Evolutionary conservation across 2,329 filamentous ascomycete species (phyloP), one percentile per base, ranked within the genome.

Genomic region (Blastomyces gilchristii): DNA sequence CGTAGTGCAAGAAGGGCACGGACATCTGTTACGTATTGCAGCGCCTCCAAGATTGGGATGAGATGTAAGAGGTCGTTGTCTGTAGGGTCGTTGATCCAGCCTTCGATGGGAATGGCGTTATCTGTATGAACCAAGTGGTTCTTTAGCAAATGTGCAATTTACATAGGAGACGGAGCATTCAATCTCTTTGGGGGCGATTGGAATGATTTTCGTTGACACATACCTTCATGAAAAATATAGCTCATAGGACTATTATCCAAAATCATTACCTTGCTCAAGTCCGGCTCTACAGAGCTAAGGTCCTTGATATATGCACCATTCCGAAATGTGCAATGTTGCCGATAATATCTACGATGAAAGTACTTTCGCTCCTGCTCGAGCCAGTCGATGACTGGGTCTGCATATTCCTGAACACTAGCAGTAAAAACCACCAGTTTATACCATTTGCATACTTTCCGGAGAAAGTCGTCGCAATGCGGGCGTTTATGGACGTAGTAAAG

Each of bases 261-360:
- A 74, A 99, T 99, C 89, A 97, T 96, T 65, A 99, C 94, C 77
- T 91, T 95, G 78, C 92, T 97, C 72, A 99, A 80, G 75, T 99
- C 94, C 22, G 94, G 92, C 81, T 99, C 94, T 52, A 99, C 91
- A 63, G 91, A 90, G 74, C 91, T 94, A 63, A 99, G 81, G 77
- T 99, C 94, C 76, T 99, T 99, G 81, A 99, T 97, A 73, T 97
- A 99, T 41, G 93, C 92, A 59, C 93, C 93, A 70, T 97, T 94
- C 62, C 94, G 85, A 73, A 91, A 91, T 28, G 94, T 97, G 80
- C 94, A 99, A 76, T 99, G 93, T 75, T 99, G 94, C 62, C 94
- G 85, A 77, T 99, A 99, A 78, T 94, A 97, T 68, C 94, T 83
- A 50, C 87, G 90, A 45, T 89, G 89, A 77, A 99, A 99, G 79